Evolutionary conservation across 2,329 filamentous ascomycete genomes (phyloP).

Genomic region (Epichloe scottii): DNA sequence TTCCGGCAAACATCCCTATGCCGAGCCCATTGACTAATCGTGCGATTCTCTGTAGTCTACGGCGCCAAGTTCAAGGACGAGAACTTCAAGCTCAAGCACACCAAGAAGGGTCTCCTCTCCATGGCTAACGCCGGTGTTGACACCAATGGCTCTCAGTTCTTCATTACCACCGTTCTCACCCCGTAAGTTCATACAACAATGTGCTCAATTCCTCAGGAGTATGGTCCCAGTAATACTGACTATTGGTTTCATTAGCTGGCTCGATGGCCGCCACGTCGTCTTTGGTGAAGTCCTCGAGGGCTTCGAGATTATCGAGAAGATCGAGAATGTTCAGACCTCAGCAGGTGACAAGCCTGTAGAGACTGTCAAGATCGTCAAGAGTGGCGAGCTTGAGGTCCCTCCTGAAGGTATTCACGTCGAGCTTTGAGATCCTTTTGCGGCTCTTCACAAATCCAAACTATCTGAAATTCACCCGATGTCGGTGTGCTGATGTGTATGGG

Average conservation of each 20-base stretch:
- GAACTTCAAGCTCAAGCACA: conserved; percentile 94
- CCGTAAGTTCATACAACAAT: conserved; percentile 34
- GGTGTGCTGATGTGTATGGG: conserved; percentile 24
- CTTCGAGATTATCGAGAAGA: conserved; percentile 67
- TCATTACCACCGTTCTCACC: conserved; percentile 76
- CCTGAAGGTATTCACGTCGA: conserved; percentile 89
- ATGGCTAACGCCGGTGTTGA: conserved; percentile 80
- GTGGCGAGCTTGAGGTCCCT: conserved; percentile 71
- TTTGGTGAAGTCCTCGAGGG: conserved; percentile 84
- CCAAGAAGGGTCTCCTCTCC: conserved; percentile 69
- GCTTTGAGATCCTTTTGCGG: conserved; percentile 43
- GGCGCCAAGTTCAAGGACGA: conserved; percentile 74
- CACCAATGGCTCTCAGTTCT: conserved; percentile 84
- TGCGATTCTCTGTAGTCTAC: conserved; percentile 45
- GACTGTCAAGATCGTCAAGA: conserved; percentile 66
- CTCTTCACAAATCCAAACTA: conserved; percentile 5
- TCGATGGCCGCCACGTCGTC: conserved; percentile 75
- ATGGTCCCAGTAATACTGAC: no score
- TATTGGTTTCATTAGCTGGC: conserved; percentile 42
- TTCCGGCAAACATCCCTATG: neutral
- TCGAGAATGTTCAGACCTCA: conserved; percentile 57
- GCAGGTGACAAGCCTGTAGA: conserved; percentile 55
- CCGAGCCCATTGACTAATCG: conserved; percentile 10
- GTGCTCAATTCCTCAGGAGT: neutral
- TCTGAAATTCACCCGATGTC: conserved; percentile 12